Conservation (phyloP, 257 asterid species). For the Solanum lycopersicoides region DNA sequence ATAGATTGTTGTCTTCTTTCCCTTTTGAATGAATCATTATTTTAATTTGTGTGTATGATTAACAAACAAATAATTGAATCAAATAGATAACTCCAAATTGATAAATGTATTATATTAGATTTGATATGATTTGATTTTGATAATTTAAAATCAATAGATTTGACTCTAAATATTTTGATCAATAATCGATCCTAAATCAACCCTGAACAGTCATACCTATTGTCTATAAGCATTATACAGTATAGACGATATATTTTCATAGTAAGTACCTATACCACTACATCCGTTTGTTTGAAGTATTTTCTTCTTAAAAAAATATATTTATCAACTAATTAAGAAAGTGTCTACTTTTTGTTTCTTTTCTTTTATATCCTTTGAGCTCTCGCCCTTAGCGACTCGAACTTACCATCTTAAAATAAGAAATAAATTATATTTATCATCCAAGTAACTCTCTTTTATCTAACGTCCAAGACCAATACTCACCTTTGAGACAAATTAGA, state of each 20-base stretch:
- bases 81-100: too few species aligned
- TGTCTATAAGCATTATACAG: too few species aligned
- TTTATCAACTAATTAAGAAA: neutral
- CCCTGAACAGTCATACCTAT: neutral
- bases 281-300: too few species aligned
- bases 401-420: neutral
- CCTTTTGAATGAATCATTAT: neutral
- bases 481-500: neutral
- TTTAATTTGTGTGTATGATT: neutral
- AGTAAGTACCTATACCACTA: too few species aligned
- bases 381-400: neutral
- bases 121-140: too few species aligned
- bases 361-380: neutral
- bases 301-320: neutral
- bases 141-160: too few species aligned
- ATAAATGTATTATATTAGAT: too few species aligned
- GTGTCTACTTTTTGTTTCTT: too few species aligned
- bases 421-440: neutral
- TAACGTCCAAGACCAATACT: neutral
- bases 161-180: neutral
- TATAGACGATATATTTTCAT: too few species aligned
- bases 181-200: neutral
- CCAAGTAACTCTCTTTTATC: neutral
- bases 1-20: too few species aligned
- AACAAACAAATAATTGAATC: too few species aligned